phyloP scores from a whole-genome alignment of 2,329 filamentous ascomycete species.

The Fusarium pininemorale region DNA sequence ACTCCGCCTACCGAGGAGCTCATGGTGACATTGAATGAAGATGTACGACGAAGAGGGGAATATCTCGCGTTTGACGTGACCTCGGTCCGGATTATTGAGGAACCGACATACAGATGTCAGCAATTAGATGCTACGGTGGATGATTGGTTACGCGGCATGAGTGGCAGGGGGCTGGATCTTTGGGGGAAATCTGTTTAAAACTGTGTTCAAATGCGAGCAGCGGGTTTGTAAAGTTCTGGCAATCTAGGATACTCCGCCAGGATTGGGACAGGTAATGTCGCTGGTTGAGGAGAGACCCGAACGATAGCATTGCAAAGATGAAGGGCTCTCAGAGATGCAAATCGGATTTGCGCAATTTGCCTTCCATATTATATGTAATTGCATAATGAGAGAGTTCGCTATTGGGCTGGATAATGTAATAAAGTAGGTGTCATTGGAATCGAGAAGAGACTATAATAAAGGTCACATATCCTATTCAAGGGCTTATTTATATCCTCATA shows the following conservation, averaged over 20 bases:
- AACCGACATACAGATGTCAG: conserved; percentile 1
- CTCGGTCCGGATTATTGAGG: conserved; percentile 16
- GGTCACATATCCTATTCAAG: background rate
- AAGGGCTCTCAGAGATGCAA: too few relatives aligned
- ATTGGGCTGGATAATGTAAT: fast-evolving
- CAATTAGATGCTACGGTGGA: background rate
- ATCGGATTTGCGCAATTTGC: fast-evolving
- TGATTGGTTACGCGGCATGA: background rate
- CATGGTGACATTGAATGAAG: background rate
- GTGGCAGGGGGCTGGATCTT: background rate
- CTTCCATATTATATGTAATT: background rate
- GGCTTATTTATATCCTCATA: fast-evolving
- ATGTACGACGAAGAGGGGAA: background rate
- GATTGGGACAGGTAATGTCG: background rate
- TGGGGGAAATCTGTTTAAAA: fast-evolving
- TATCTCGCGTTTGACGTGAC: background rate
- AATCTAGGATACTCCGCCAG: background rate
- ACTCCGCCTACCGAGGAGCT: background rate
- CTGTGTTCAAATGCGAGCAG: fast-evolving
- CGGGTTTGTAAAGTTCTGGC: fast-evolving
- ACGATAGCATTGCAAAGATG: background rate
- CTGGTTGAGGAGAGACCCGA: too few relatives aligned
- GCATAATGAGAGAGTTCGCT: too few relatives aligned
- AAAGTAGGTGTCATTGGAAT: background rate
- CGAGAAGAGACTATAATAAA: too few relatives aligned